A percentile compares a stretch with the other conserved stretches of the same genome.
These are phyloP conservation scores for Nitzschia palea DNA, from an alignment of 108 stramenopile genomes.

Conservation along the genomic window DNA sequence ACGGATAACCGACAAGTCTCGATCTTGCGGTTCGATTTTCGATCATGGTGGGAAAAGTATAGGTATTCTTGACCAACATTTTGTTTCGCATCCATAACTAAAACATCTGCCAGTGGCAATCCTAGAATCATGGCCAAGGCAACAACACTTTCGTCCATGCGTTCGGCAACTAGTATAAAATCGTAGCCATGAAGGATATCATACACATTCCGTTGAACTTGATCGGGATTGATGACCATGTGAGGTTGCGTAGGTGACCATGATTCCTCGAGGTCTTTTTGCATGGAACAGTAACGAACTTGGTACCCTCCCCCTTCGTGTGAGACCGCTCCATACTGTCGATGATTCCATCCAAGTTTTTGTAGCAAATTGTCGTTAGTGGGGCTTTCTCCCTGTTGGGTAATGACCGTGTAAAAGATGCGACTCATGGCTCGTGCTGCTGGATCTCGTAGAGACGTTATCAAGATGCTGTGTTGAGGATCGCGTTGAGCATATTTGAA, in stretches of 20 bases:
- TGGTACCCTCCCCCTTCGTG: slow-evolving; percentile 15
- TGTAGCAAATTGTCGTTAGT: slow-evolving; percentile 32
- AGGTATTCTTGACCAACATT: background rate
- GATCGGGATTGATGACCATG: slow-evolving; percentile 15
- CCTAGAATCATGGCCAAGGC: slow-evolving; percentile 34
- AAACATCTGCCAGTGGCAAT: slow-evolving; percentile 16
- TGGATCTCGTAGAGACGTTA: slow-evolving; percentile 40
- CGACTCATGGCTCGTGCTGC: slow-evolving; percentile 38
- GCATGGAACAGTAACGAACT: slow-evolving; percentile 1
- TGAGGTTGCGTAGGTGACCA: background rate
- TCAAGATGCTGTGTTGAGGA: slow-evolving; percentile 19
- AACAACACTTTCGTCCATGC: slow-evolving; percentile 53
- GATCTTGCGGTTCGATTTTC: background rate
- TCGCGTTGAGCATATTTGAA: slow-evolving; percentile 4
- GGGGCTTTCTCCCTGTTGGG: slow-evolving; percentile 24
- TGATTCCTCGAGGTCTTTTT: background rate
- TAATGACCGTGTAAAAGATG: slow-evolving; percentile 26
- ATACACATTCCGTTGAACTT: slow-evolving; percentile 19
- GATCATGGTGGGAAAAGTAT: slow-evolving; percentile 1
- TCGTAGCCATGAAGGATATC: slow-evolving; percentile 35
- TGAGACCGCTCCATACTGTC: slow-evolving; percentile 17
- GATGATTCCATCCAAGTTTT: background rate
- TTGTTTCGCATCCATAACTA: slow-evolving; percentile 15
- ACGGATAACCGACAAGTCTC: background rate
- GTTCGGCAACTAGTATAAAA: slow-evolving; percentile 38